Base-by-base conservation (phyloP, 1,284 basidiomycete genomes). In the Fereydounia khargensis region DNA sequence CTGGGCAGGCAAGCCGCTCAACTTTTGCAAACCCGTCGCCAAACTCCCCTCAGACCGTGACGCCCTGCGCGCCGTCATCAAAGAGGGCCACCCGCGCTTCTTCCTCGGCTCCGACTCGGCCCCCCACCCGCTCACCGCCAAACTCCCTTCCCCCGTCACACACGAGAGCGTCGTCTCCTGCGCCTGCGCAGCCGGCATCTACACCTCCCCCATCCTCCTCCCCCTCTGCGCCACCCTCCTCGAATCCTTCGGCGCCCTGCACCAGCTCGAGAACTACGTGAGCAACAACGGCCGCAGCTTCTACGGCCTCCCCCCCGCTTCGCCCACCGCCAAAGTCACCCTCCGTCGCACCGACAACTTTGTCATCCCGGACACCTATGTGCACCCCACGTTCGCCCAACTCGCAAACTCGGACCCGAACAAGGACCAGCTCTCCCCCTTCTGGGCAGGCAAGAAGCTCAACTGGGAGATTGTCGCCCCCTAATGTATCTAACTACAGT, bases 101-200 rank as follows among this genome's bases (percentile, higher is more conserved):
- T 99, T 99, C 84, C 81, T 99, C 35, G 95, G 95, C 14, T 95
- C 91, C 16, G 95, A 99, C 78, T 92, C 89, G 23, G 95, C 95
- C 1, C 95, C 95, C 20, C 95, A 99, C 77, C 86, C 88, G 1
- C 81, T 85, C 9, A 77, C 81, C n/a, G 81, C 81, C 48, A 99
- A 99, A 78, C 83, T 88, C 13, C 85, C 83, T 3, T 73, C 73
- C 14, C 58, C 69, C 10, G 52, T 56, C 23, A 62, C 63, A 2
- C 63, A 65, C 41, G 63, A 59, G 23, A 50, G 65, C 11, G 63
- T 64, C 13, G 43, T 59, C 34, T 44, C 59, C 28, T 72, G 71
- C 40, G 71, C 64, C 6, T 75, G 73, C 32, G 70, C 73, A 2
- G 73, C 73, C 8, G 73, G 73, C 18, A 58, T 75, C 19, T 75